Base-by-base conservation (phyloP, 2,329 filamentous ascomycete genomes). In the Diaporthe sp. region DNA sequence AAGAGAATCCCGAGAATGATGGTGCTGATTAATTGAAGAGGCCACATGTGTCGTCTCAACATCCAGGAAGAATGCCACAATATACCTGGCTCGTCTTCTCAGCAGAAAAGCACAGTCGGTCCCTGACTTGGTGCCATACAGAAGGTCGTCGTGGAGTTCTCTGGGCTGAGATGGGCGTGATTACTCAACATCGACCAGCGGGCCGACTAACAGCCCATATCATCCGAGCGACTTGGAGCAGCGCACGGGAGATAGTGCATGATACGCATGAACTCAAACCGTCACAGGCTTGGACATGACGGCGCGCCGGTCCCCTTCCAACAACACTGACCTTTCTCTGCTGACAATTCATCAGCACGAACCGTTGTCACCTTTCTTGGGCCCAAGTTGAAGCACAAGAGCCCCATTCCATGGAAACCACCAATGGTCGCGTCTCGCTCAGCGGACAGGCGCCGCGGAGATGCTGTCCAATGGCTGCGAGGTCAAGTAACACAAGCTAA, bases 171-270 rank as follows among this genome's bases (percentile, higher is more conserved):
- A 53, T 25, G 47, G 34, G 15, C 7, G 13, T 71, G 72, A 74
- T 74, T 74, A 74, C 61, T 74, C 61, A 74, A 74, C 72, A 74
- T 17, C n/a, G 31, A 4, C 3, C 9, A 20, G 53, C 10, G 25
- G 61, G 20, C 72, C 72, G 63, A 74, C 72, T 71, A 74, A 74
- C 72, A 51, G 10, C 2, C 31, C 22, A 28, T 57, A 74, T 58
- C 72, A 47, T 10, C 22, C 34, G 4, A 15, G 37, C 3, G 4
- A 1, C 12, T 3, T 10, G 9, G 10, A 8, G 7, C 10, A 9
- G 61, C 9, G 17, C 10, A 15, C 13, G 15, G 4, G 10, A 17
- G 63, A 39, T 71, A 47, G 72, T 37, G 60, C 55, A 39, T 39
- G 53, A 49, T 71, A 71, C 13, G 39, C 4, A 9, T 55, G 44